These are phyloP conservation scores for Microdochium paspali DNA, from an alignment of 2,329 filamentous ascomycete species.

Conservation along the genomic window DNA sequence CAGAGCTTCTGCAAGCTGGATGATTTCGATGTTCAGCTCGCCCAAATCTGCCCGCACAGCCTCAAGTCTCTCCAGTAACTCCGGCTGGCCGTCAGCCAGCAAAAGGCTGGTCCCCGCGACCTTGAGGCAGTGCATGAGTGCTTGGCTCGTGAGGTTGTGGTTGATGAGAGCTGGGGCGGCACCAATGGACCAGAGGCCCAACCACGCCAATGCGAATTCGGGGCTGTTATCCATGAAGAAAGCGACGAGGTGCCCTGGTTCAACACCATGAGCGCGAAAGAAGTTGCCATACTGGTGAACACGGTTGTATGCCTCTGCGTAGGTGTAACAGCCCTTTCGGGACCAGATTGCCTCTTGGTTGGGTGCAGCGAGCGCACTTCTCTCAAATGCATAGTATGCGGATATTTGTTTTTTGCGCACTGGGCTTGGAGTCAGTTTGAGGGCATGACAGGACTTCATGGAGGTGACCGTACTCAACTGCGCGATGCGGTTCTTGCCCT, in stretches of 20 bases:
- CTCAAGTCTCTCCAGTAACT: slow-evolving; percentile 46
- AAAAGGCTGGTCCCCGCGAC: slow-evolving; percentile 46
- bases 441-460: not conserved
- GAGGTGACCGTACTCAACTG: not conserved
- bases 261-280: slow-evolving; percentile 48
- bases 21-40: slow-evolving; percentile 40
- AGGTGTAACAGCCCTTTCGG: slow-evolving; percentile 50
- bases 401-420: slow-evolving; percentile 44
- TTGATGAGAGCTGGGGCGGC: slow-evolving; percentile 64
- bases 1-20: slow-evolving; percentile 39
- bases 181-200: slow-evolving; percentile 56
- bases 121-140: slow-evolving; percentile 55
- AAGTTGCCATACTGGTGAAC: slow-evolving; percentile 52
- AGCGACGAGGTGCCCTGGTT: slow-evolving; percentile 50
- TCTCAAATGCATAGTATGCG: slow-evolving; percentile 58
- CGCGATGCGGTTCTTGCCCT: slow-evolving; percentile 27
- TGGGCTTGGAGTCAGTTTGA: slow-evolving; percentile 10
- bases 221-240: slow-evolving; percentile 60
- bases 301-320: slow-evolving; percentile 43
- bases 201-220: slow-evolving; percentile 57
- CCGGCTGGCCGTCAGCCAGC: slow-evolving; percentile 47
- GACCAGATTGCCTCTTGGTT: slow-evolving; percentile 59
- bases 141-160: slow-evolving; percentile 54
- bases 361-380: slow-evolving; percentile 39
- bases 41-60: slow-evolving; percentile 43